Conservation (phyloP, 2,329 filamentous ascomycete species). For the Pezizomycotina sp. region DNA sequence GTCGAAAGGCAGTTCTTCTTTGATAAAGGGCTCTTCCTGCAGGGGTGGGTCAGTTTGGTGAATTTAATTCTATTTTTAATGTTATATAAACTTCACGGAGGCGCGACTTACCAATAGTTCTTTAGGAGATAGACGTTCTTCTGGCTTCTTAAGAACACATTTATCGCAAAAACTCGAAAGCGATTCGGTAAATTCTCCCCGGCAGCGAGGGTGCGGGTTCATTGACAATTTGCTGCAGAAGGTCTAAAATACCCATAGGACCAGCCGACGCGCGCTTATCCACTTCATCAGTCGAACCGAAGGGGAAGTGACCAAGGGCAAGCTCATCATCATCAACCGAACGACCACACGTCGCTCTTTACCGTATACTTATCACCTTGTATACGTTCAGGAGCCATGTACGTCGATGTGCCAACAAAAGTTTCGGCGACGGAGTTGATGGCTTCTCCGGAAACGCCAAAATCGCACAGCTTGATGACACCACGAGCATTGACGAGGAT, state of each 20-base stretch:
- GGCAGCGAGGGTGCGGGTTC: constrained; percentile 85
- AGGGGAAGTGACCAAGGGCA: constrained; percentile 93
- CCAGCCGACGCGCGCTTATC: constrained; percentile 47
- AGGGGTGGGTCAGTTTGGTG: not conserved
- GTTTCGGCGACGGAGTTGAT: constrained; percentile 97
- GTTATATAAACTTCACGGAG: not conserved
- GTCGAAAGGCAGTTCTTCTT: constrained; percentile 13
- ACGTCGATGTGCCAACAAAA: constrained; percentile 95
- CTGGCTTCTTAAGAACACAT: constrained; percentile 78
- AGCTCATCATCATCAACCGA: constrained; percentile 91
- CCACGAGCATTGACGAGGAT: constrained; percentile 89
- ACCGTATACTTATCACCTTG: constrained; percentile 94
- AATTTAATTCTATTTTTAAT: not conserved
- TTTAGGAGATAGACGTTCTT: constrained; percentile 75
- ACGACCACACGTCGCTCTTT: constrained; percentile 98
- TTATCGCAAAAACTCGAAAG: constrained; percentile 95
- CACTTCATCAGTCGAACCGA: constrained; percentile 62
- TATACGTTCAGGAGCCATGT: constrained; percentile 97
- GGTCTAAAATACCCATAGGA: constrained; percentile 85
- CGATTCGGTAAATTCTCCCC: constrained; percentile 87
- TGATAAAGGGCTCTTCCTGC: constrained; percentile 11
- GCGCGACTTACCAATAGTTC: constrained; percentile 49
- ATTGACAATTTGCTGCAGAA: constrained; percentile 92
- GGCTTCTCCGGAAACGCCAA: constrained; percentile 93
- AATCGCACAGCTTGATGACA: constrained; percentile 93